A percentile compares a stretch with the other conserved stretches of the same genome.
These are phyloP conservation scores for Castanea crenata DNA, from an alignment of 306 rosid species.

Conservation along the genomic window DNA sequence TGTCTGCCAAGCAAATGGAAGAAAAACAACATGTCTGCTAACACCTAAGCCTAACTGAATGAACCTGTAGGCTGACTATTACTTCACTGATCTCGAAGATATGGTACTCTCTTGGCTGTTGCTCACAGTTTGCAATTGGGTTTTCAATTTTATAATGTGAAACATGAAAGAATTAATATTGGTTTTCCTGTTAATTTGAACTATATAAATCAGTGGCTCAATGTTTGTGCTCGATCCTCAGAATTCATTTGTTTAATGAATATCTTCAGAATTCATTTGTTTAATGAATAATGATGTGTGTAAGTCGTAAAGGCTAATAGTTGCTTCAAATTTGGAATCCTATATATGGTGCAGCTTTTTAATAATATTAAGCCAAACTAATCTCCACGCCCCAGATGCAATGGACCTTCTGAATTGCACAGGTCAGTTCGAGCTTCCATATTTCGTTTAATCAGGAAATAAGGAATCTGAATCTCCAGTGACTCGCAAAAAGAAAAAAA, in stretches of 20 bases:
- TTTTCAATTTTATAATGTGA: neutral
- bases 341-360: neutral
- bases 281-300: neutral
- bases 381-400: neutral
- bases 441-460: neutral
- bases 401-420: neutral
- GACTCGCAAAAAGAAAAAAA: neutral
- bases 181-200: too few relatives aligned
- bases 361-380: neutral
- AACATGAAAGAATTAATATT: neutral
- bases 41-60: neutral
- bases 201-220: neutral
- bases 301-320: neutral
- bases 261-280: neutral
- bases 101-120: neutral
- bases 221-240: neutral
- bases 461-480: neutral
- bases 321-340: neutral
- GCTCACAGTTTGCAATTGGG: neutral
- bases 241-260: neutral
- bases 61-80: too few relatives aligned
- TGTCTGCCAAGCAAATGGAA: neutral
- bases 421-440: neutral
- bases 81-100: neutral
- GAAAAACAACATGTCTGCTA: neutral